phyloP scores from a whole-genome alignment of 371 early-diverging fungal genomes.

The Saksenaea vasiformis region DNA sequence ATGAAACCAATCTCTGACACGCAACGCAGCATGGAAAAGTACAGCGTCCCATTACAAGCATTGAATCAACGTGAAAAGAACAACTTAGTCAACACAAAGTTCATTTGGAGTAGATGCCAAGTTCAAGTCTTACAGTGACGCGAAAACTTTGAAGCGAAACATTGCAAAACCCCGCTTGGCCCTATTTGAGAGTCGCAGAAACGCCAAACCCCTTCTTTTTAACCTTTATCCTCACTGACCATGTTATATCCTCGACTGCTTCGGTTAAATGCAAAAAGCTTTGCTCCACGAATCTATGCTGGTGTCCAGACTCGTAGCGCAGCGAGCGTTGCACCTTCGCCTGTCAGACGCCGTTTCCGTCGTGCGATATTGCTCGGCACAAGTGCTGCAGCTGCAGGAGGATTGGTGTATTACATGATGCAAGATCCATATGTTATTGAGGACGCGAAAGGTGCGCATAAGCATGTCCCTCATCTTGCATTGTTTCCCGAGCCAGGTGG shows the following conservation, averaged over 20 bases:
- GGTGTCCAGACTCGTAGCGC: neutral
- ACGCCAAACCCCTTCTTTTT: neutral
- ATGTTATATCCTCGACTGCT: neutral
- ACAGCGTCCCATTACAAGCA: too few species aligned
- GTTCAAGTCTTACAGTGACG: too few species aligned
- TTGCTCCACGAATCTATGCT: neutral
- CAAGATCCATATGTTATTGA: slow-evolving; percentile 28
- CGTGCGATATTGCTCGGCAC: neutral
- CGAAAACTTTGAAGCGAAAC: too few species aligned
- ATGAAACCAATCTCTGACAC: too few species aligned
- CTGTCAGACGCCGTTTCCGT: neutral
- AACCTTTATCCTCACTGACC: neutral
- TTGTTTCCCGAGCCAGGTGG: slow-evolving; percentile 43
- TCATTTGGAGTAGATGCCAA: too few species aligned
- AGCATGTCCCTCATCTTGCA: slow-evolving; percentile 31
- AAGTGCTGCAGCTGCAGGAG: neutral
- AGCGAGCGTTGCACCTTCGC: neutral
- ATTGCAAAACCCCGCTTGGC: too few species aligned
- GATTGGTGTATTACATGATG: slow-evolving; percentile 18
- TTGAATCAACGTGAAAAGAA: too few species aligned
- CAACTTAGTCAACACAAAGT: too few species aligned
- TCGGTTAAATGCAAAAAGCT: neutral
- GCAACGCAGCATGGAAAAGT: too few species aligned
- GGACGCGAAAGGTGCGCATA: slow-evolving; percentile 24
- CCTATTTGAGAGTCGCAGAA: too few species aligned